phyloP scores from a whole-genome alignment of 2,329 filamentous ascomycete genomes.

The Escovopsis sp. region DNA sequence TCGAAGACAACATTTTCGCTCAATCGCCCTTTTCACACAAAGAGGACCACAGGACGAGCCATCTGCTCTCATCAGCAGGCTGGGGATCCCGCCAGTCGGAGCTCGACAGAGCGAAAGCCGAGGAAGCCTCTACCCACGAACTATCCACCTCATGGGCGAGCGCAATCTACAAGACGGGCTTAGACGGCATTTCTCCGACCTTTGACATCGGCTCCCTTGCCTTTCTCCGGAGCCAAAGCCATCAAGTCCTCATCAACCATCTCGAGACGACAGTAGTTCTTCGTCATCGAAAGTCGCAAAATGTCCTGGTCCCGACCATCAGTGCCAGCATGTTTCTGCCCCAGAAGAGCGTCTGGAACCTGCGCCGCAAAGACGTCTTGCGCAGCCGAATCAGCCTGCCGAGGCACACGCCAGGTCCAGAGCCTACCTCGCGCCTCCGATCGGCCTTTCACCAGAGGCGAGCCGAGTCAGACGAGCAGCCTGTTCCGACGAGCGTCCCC shows the following conservation, averaged over 20 bases:
- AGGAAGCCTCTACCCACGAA: conserved; percentile 12
- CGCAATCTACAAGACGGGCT: conserved; percentile 31
- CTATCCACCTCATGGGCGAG: conserved; percentile 17
- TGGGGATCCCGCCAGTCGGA: conserved; percentile 6
- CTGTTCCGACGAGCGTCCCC: conserved; percentile 1
- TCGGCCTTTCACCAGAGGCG: background rate
- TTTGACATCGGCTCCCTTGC: conserved; percentile 37
- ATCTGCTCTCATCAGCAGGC: conserved; percentile 2
- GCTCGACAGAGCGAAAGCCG: background rate
- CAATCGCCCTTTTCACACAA: conserved; percentile 4
- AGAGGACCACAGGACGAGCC: conserved; percentile 9
- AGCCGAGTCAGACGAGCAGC: conserved; percentile 1
- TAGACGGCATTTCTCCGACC: conserved; percentile 34
- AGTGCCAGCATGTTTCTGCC: conserved; percentile 38
- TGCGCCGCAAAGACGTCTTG: conserved; percentile 20
- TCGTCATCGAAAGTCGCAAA: conserved; percentile 30
- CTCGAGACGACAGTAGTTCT: conserved; percentile 33
- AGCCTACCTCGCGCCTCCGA: conserved; percentile 5
- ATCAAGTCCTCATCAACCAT: conserved; percentile 32
- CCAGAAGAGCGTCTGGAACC: conserved; percentile 34
- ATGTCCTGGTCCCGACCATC: conserved; percentile 37
- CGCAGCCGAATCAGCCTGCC: conserved; percentile 10
- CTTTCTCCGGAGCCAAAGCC: conserved; percentile 33
- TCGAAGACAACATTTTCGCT: background rate
- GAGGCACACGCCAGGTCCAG: conserved; percentile 11